Evolutionary conservation across 805 yeast genomes (phyloP), one percentile per base, ranked within the genome.

Genomic region (Candida sphagnicola): DNA sequence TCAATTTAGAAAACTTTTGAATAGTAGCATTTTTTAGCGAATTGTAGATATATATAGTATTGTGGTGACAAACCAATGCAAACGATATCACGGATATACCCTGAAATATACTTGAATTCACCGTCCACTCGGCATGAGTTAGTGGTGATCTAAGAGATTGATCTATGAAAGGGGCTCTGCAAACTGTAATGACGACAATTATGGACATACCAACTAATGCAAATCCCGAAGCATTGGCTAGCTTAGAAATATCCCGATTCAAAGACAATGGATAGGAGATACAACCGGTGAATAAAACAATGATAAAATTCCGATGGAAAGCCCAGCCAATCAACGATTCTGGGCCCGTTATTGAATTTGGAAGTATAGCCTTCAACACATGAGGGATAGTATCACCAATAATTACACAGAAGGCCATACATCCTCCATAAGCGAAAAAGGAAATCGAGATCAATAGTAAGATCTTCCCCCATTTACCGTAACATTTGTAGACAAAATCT

Each of bases 371-470:
- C 40, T 78, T 66, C 34, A 91, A 57, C 3, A 90, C 96, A 57
- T 88, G 96, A 0, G 98, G 97, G 25, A 91, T 80, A 0, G 96
- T 85, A 53, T 90, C 98, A 15, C 98, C 98, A 23, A 90, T 88
- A 47, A 90, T 91, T 37, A 90, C 90, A 44, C 95, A 85, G 61
- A 88, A 91, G 2, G 96, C 97, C 71, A 88, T 80, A 43, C 88
- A 79, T 0, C 98, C 98, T 18, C 98, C 97, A 53, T 87, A 81
- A 1, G 98, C 97, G 69, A 90, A 90, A 4, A 86, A 66, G 2
- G 93, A 89, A 55, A 90, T 95, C 0, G 95, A 78, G 2, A 83
- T 49, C 18, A 90, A 68, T 21, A 90, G 78, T 5, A 80, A 49
- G 3, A 81, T 56, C 42, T 80, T 78, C 0, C 98, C 98, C 14